Evolutionary conservation across 192 early-diverging fungal genomes (phyloP).

Genomic region (Coemansia sp.): DNA sequence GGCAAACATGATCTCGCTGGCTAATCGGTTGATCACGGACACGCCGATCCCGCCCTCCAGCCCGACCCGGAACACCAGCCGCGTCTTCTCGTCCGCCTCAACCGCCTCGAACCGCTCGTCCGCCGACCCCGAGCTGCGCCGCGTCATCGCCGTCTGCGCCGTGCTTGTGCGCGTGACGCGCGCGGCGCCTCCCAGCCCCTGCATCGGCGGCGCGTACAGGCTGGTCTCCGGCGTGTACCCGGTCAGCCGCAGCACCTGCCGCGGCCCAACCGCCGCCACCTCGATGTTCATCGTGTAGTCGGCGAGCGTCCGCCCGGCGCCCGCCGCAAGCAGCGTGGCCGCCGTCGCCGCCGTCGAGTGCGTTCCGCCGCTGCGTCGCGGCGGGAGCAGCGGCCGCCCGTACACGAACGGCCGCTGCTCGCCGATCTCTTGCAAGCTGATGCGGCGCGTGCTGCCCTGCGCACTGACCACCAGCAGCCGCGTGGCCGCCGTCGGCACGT

Average conservation of each 20-base stretch:
- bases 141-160: slow-evolving; percentile 12
- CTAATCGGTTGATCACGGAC: slow-evolving; percentile 77
- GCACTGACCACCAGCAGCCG: slow-evolving; percentile 78
- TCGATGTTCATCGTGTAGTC: slow-evolving; percentile 74
- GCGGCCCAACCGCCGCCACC: slow-evolving; percentile 67
- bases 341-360: not conserved
- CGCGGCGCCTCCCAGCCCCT: not conserved
- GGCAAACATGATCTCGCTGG: slow-evolving; percentile 87
- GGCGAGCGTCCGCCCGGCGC: slow-evolving; percentile 63
- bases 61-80: slow-evolving; percentile 66
- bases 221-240: slow-evolving; percentile 67
- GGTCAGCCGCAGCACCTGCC: slow-evolving; percentile 68
- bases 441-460: slow-evolving; percentile 71
- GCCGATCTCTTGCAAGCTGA: slow-evolving; percentile 91
- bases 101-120: slow-evolving; percentile 45
- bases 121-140: not conserved
- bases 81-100: slow-evolving; percentile 32
- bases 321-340: not conserved
- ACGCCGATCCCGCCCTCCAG: slow-evolving; percentile 86
- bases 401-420: slow-evolving; percentile 83
- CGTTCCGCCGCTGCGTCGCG: slow-evolving; percentile 16
- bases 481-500: slow-evolving; percentile 71
- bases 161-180: slow-evolving; percentile 26
- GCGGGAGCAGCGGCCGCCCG: slow-evolving; percentile 37
- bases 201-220: slow-evolving; percentile 54